These are phyloP conservation scores for Podospora pseudoanserina DNA, from an alignment of 495 filamentous ascomycete genomes.

Conservation along the genomic window DNA sequence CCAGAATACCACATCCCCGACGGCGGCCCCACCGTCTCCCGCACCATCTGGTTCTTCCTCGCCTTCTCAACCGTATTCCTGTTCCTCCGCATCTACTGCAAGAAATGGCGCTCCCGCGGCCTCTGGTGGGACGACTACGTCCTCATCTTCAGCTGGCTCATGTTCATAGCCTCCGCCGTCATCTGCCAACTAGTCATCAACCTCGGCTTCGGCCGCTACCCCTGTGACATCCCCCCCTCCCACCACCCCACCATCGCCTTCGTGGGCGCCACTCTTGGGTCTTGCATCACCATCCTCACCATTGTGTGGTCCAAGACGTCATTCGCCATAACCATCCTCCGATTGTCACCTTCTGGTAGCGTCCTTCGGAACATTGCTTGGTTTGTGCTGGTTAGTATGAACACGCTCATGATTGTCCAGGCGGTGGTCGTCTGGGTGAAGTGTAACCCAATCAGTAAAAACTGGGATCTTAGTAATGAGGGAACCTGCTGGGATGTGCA, in stretches of 20 bases:
- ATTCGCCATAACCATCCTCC: conserved; percentile 32
- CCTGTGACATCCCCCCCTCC: conserved; percentile 24
- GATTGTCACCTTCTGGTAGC: conserved; percentile 16
- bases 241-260: conserved; percentile 18
- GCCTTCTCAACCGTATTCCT: conserved; percentile 23
- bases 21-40: conserved; percentile 11
- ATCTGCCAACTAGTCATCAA: conserved; percentile 13
- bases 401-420: conserved; percentile 21
- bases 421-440: conserved; percentile 26
- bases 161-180: conserved; percentile 14
- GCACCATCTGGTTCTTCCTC: conserved; percentile 21
- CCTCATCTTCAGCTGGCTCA: conserved; percentile 20
- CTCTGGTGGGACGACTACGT: conserved; percentile 35
- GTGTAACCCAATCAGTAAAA: conserved; percentile 26
- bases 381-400: conserved; percentile 28
- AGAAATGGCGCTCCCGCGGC: conserved; percentile 19
- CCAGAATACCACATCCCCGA: neutral
- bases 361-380: conserved; percentile 17
- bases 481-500: conserved; percentile 29
- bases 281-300: conserved; percentile 22
- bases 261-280: conserved; percentile 17
- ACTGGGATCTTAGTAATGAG: conserved; percentile 12
- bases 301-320: conserved; percentile 33
- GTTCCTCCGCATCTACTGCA: conserved; percentile 31
- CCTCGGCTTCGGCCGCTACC: conserved; percentile 31